These are phyloP conservation scores for Wickerhamiella brachini DNA, from an alignment of 805 yeast species.

Conservation along the genomic window DNA sequence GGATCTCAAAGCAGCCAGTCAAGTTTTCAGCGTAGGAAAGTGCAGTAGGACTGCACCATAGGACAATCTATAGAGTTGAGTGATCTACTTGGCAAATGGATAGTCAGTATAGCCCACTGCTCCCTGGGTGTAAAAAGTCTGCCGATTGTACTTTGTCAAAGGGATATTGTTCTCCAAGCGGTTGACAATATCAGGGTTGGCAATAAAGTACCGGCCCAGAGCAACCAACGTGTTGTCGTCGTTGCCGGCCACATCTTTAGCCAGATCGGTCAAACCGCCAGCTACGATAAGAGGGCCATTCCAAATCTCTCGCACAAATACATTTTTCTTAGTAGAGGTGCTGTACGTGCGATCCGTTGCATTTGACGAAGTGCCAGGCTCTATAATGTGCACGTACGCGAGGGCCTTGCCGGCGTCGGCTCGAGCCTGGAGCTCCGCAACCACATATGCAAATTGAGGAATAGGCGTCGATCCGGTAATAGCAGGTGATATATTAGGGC, in stretches of 20 bases:
- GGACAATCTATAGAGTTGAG: neutral
- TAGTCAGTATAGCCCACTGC: conserved; percentile 33
- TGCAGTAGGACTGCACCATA: no score
- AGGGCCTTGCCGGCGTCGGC: conserved; percentile 27
- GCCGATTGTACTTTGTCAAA: conserved; percentile 34
- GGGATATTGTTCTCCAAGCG: conserved; percentile 30
- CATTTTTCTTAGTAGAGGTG: conserved; percentile 4
- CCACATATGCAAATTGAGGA: conserved; percentile 30
- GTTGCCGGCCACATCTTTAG: conserved; percentile 9
- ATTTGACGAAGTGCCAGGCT: conserved; percentile 29
- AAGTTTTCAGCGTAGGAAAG: no score
- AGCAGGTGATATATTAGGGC: conserved; percentile 21
- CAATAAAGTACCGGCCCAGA: conserved; percentile 36
- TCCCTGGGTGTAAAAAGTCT: conserved; percentile 32
- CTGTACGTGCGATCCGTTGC: neutral
- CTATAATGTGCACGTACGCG: conserved; percentile 33
- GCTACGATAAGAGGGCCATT: conserved; percentile 14
- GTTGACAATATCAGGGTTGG: conserved; percentile 44
- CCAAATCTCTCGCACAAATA: conserved; percentile 15
- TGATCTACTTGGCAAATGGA: conserved; percentile 17
- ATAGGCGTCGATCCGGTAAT: conserved; percentile 16
- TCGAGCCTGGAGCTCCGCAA: conserved; percentile 30
- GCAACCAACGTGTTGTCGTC: conserved; percentile 25
- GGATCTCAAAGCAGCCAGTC: neutral
- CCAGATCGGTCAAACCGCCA: conserved; percentile 6